Evolutionary conservation across 1,284 basidiomycete species (phyloP).

Genomic region (Malassezia globosa): DNA sequence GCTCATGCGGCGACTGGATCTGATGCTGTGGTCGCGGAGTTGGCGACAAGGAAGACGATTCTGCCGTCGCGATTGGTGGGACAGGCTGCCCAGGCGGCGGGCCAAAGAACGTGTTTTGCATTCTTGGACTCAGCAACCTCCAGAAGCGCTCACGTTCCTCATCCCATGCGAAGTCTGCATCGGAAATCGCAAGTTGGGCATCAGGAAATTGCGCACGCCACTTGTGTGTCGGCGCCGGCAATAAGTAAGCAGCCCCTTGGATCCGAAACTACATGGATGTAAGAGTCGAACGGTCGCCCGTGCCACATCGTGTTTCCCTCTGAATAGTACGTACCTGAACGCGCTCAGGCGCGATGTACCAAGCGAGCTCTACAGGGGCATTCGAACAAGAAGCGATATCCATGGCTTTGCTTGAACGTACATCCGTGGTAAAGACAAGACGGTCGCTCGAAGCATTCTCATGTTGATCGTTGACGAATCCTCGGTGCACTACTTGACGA

Average conservation of each 20-base stretch:
- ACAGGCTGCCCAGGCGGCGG: conserved; percentile 2
- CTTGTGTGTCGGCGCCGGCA: background rate
- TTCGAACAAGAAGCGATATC: background rate
- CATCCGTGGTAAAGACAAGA: conserved; percentile 10
- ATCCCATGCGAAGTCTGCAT: background rate
- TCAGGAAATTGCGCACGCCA: background rate
- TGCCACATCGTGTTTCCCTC: too few relatives aligned
- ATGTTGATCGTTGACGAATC: conserved; percentile 7
- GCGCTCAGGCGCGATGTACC: conserved; percentile 7
- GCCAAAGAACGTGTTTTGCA: conserved; percentile 6
- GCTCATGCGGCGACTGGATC: too few relatives aligned
- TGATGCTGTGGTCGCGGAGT: too few relatives aligned
- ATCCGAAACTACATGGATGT: conserved; percentile 12
- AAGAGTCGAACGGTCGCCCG: too few relatives aligned
- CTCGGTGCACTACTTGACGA: conserved; percentile 14
- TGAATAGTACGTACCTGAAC: conserved; percentile 3
- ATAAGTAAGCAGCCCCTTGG: background rate
- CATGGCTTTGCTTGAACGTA: conserved; percentile 5
- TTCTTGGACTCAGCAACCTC: background rate
- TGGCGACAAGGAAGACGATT: too few relatives aligned
- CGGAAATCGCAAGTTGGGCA: background rate
- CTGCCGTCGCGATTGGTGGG: too few relatives aligned
- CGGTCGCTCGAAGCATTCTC: background rate
- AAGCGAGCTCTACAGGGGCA: conserved; percentile 10
- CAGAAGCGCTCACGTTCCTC: conserved; percentile 10